These are phyloP conservation scores for Ustilago loliicola DNA, from an alignment of 1,284 basidiomycete genomes.

Conservation along the genomic window DNA sequence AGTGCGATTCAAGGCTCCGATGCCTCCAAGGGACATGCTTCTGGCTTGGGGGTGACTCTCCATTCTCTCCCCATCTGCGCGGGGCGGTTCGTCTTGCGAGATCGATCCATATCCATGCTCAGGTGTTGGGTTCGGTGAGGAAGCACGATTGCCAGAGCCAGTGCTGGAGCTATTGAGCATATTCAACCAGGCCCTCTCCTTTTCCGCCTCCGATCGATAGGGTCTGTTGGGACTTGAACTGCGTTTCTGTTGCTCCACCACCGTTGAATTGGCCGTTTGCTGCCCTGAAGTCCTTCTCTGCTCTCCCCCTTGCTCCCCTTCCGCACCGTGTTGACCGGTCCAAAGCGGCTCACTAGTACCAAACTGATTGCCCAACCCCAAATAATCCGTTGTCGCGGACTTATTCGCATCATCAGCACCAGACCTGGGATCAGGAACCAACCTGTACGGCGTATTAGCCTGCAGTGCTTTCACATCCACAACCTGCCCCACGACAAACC, in stretches of 20 bases:
- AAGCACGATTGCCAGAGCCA: constrained; percentile 11
- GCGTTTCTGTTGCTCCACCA: constrained; percentile 21
- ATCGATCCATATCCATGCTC: constrained; percentile 26
- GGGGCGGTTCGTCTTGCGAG: background rate
- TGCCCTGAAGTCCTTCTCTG: constrained; percentile 9
- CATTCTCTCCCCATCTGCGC: constrained; percentile 7
- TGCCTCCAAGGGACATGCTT: constrained; percentile 41
- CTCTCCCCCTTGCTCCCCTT: constrained; percentile 2
- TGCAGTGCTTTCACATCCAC: constrained; percentile 58
- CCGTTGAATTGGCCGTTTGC: background rate
- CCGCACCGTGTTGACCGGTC: constrained; percentile 10
- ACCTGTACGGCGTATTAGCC: constrained; percentile 43
- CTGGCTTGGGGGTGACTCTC: constrained; percentile 43
- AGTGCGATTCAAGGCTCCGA: constrained; percentile 34
- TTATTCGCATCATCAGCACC: constrained; percentile 23
- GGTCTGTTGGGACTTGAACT: constrained; percentile 36
- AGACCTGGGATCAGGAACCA: constrained; percentile 25
- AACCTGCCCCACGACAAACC: constrained; percentile 60
- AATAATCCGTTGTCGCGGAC: constrained; percentile 37
- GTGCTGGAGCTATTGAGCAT: constrained; percentile 34
- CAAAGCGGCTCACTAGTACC: constrained; percentile 31
- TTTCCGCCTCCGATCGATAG: constrained; percentile 46
- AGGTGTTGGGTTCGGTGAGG: constrained; percentile 10
- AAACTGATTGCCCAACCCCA: constrained; percentile 31
- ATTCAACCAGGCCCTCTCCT: constrained; percentile 47